Base-by-base conservation (phyloP, 805 yeast genomes). In the Jamesozyma hellenica region DNA sequence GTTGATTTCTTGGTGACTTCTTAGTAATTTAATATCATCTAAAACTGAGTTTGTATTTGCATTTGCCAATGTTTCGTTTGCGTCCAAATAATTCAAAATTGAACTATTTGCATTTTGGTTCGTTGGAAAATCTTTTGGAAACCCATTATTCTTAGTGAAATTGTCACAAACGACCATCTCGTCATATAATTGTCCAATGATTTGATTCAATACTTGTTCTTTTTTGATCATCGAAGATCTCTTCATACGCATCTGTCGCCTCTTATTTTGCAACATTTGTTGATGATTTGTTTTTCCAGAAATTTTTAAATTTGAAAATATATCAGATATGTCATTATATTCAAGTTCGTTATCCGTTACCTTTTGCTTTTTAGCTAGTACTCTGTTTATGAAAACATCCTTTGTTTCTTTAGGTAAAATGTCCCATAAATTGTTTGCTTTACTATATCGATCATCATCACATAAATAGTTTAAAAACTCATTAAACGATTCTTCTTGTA, bases 371-470 rank as follows among this genome's bases (percentile, higher is more conserved):
- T 31, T 42, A n/a, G 32, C 26, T 9, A 42, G 17, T 11, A 33
- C 42, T 13, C 35, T 36, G 6, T 28, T 36, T 10, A 42, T 19
- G 27, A 38, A 47, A 2, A 34, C 17, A 15, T 42, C 44, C 30
- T 41, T 47, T 14, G 45, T 31, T n/a, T 41, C 41, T 1, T 30
- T 38, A 10, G 50, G 50, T 14, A 45, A 26, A 2, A 32, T 28
- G 12, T 43, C 47, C 49, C 49, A 45, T 18, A 41, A 10, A 12
- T 6, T 27, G 30, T 38, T 33, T 8, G 35, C 39, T 5, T 29
- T 32, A 9, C 36, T 31, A 19, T 29, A 18, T 13, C 40, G 19
- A 8, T 35, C 38, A 14, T 36, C 37, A 1, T 38, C 44, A 13
- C 40, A 29, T 4, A 45, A 19, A 16, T 27, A 38, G 6, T n/a